These are phyloP conservation scores for Colletotrichum liaoningense DNA, from an alignment of 2,329 filamentous ascomycete species.

Conservation along the genomic window DNA sequence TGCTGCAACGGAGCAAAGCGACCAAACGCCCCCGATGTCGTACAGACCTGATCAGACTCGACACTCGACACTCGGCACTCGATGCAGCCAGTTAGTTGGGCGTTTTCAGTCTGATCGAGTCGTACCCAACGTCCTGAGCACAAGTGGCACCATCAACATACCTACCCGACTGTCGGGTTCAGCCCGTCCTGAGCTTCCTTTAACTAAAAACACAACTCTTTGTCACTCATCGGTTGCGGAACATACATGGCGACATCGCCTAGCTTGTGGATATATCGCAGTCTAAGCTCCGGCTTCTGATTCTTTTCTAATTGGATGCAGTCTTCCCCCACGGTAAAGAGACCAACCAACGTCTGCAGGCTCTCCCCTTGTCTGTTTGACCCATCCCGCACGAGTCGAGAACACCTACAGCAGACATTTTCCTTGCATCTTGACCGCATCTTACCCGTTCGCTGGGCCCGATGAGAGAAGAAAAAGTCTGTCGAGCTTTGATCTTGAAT, in stretches of 20 bases:
- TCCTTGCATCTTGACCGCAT: conserved; percentile 10
- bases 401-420: conserved; percentile 17
- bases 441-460: background rate
- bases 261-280: background rate
- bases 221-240: background rate
- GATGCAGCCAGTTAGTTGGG: background rate
- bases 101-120: background rate
- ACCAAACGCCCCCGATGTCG: background rate
- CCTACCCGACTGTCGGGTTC: background rate
- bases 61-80: background rate
- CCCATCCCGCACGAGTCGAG: conserved; percentile 13
- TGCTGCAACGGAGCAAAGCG: background rate
- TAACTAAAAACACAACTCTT: background rate
- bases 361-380: conserved; percentile 8
- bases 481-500: background rate
- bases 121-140: background rate
- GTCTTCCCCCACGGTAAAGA: background rate
- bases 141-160: background rate
- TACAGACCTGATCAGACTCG: background rate
- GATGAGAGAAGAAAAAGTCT: background rate
- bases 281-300: background rate
- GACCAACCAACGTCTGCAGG: conserved; percentile 2
- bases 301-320: conserved; percentile 6
- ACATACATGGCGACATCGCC: background rate
- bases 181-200: background rate